phyloP scores from a whole-genome alignment of 345 rosid genomes.

The Lepidium sativum region DNA sequence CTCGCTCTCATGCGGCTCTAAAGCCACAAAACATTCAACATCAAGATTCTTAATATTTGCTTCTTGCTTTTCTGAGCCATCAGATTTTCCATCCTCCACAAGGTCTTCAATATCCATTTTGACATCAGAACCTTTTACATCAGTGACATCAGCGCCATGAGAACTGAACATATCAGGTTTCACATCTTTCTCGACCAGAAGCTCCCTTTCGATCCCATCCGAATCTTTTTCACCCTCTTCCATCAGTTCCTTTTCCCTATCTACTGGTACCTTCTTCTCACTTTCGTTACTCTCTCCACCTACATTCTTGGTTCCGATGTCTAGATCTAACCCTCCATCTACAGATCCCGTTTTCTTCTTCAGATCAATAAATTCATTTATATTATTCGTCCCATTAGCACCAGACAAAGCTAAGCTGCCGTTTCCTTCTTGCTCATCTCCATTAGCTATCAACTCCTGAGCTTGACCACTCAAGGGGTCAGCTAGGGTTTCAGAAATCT shows the following conservation, averaged over 20 bases:
- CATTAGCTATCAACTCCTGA: conserved; percentile 7
- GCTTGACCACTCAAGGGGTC: conserved; percentile 5
- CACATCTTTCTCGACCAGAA: not conserved
- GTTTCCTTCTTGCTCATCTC: not conserved
- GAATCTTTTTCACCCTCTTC: conserved; percentile 8
- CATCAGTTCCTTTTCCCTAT: conserved; percentile 5
- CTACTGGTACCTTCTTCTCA: conserved; percentile 7
- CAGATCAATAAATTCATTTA: not conserved
- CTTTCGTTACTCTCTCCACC: not conserved
- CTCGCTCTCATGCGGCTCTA: conserved; percentile 11
- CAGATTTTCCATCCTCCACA: not conserved
- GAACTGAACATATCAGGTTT: conserved; percentile 1
- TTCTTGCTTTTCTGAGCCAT: conserved; percentile 18
- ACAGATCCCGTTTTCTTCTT: conserved; percentile 11
- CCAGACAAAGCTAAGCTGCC: not conserved
- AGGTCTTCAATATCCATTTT: not conserved
- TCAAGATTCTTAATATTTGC: conserved; percentile 8
- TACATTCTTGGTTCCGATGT: not conserved
- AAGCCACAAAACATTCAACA: not conserved
- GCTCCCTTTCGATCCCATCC: not conserved
- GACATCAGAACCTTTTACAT: not conserved
- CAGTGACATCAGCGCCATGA: not conserved
- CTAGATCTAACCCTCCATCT: conserved; percentile 13
- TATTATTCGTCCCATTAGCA: conserved; percentile 6
- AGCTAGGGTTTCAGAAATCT: conserved; percentile 15